Percentiles rank a stretch among this genome's conserved stretches.
phyloP scores from a whole-genome alignment of 169 alveolate species.

The Cryptosporidium xiaoi region DNA sequence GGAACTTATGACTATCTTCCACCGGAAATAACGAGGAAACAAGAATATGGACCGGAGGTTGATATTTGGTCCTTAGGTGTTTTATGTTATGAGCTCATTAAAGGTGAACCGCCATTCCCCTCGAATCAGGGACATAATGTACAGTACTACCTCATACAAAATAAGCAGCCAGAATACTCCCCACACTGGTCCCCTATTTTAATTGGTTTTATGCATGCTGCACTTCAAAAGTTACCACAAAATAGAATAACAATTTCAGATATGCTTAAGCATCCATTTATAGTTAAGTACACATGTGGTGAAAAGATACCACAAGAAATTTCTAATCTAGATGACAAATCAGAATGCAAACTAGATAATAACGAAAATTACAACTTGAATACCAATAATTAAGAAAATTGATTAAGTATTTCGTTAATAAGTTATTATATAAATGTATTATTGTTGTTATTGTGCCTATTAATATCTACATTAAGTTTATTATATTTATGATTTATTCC shows the following conservation, averaged over 20 bases:
- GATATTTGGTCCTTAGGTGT: conserved; percentile 95
- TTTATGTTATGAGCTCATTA: conserved; percentile 89
- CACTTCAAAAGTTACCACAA: conserved; percentile 67
- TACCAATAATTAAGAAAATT: conserved; percentile 6
- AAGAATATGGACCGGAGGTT: conserved; percentile 87
- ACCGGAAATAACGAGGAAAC: conserved; percentile 90
- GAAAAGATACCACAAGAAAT: neutral
- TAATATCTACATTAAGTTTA: too few relatives aligned
- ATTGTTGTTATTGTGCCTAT: too few relatives aligned
- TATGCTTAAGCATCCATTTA: conserved; percentile 72
- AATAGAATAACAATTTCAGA: conserved; percentile 59
- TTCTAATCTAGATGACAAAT: neutral
- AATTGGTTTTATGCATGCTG: conserved; percentile 69
- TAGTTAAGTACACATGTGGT: conserved; percentile 39
- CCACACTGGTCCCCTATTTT: conserved; percentile 74
- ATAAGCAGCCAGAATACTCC: conserved; percentile 69
- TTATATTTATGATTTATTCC: too few relatives aligned
- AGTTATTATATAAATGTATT: neutral
- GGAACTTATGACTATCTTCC: conserved; percentile 94
- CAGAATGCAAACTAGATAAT: neutral
- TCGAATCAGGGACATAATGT: conserved; percentile 74
- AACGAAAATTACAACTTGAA: neutral
- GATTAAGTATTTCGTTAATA: too few relatives aligned
- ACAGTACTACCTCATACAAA: conserved; percentile 62
- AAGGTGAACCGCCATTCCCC: conserved; percentile 91